These are phyloP conservation scores for Cadophora gregata DNA, from an alignment of 2,329 filamentous ascomycete genomes.

Conservation along the genomic window DNA sequence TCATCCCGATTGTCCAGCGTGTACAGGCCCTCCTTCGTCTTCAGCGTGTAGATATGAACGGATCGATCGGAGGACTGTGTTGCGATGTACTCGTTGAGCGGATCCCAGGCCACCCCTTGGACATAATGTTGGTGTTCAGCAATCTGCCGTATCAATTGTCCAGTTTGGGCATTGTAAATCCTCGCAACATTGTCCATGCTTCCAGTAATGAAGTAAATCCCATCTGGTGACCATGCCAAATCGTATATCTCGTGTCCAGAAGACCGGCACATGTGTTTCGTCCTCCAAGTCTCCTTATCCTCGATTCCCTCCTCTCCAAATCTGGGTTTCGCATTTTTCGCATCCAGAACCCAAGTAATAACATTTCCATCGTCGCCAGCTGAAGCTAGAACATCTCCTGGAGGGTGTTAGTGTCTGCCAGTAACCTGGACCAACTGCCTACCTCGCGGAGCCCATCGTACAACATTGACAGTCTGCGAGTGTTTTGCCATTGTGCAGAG, in stretches of 20 bases:
- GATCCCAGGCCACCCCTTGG: constrained; percentile 98
- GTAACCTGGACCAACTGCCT: constrained; percentile 40
- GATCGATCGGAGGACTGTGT: constrained; percentile 98
- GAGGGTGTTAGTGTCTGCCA: constrained; percentile 24
- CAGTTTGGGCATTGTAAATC: constrained; percentile 93
- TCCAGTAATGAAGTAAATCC: constrained; percentile 93
- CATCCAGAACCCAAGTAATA: constrained; percentile 89
- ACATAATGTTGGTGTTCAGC: constrained; percentile 98
- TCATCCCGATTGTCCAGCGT: constrained; percentile 70
- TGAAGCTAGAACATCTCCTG: constrained; percentile 91
- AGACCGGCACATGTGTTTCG: constrained; percentile 97
- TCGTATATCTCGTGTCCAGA: constrained; percentile 97
- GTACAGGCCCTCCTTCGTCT: constrained; percentile 95
- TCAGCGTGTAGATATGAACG: constrained; percentile 95
- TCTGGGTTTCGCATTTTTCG: constrained; percentile 66
- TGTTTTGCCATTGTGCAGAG: constrained; percentile 91
- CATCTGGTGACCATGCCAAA: constrained; percentile 98
- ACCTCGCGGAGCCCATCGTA: constrained; percentile 95
- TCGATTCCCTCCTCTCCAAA: constrained; percentile 87
- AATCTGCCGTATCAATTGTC: constrained; percentile 83
- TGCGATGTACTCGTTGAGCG: constrained; percentile 95
- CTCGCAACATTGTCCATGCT: constrained; percentile 99
- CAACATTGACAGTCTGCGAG: constrained; percentile 97
- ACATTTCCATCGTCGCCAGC: constrained; percentile 98
- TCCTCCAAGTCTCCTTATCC: constrained; percentile 95